Conservation (phyloP, 257 asterid genomes). For the Plantago ovata region DNA sequence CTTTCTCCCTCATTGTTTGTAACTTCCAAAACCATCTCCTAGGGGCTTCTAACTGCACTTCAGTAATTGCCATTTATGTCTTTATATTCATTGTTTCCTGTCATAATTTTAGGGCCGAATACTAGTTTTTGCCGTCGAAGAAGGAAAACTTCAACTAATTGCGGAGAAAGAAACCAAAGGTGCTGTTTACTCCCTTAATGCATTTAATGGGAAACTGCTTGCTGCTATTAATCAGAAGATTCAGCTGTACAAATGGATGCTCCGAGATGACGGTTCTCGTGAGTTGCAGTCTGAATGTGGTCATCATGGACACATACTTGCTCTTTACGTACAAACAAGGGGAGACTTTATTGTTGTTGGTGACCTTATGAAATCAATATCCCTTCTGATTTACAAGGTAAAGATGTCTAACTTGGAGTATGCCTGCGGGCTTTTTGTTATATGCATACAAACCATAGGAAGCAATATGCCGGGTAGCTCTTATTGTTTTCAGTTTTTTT, state of each 20-base stretch:
- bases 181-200: constrained; percentile 88
- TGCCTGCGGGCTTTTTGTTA: neutral
- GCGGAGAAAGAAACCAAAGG: constrained; percentile 99
- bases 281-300: constrained; percentile 98
- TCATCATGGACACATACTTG: constrained; percentile 96
- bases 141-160: constrained; percentile 85
- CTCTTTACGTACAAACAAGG: constrained; percentile 94
- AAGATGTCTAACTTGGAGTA: constrained; percentile 3
- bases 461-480: too few relatives aligned
- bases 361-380: constrained; percentile 94
- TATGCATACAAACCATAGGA: too few relatives aligned
- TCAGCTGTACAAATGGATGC: constrained; percentile 94
- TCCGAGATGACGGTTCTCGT: constrained; percentile 80
- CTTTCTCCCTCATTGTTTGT: neutral
- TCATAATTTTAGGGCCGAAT: constrained; percentile 71
- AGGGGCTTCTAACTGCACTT: neutral
- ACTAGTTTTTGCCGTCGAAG: constrained; percentile 90
- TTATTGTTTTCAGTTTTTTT: too few relatives aligned
- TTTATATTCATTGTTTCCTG: constrained; percentile 5
- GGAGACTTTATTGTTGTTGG: constrained; percentile 98
- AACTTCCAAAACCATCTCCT: neutral
- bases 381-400: constrained; percentile 92
- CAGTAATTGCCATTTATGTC: constrained; percentile 5
- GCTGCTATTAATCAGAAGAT: constrained; percentile 98
- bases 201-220: constrained; percentile 90